Base-by-base conservation (phyloP, 345 rosid species). In the Capsella bursapastoris region DNA sequence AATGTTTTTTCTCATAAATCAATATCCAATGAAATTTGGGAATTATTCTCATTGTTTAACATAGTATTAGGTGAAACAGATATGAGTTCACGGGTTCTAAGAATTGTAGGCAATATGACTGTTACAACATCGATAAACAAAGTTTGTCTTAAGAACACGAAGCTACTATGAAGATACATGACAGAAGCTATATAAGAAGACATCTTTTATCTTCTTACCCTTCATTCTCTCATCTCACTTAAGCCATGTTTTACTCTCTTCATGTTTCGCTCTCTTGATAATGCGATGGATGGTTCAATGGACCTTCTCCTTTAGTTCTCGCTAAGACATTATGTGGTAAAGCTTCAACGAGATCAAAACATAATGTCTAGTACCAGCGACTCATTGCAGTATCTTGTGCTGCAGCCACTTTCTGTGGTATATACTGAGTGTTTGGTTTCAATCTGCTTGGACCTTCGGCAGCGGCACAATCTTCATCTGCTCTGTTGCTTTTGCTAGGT, bases 381-480 rank as follows among this genome's bases (percentile, higher is more conserved):
- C 76, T 83, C 73, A 86, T 88, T 6, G 88, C 37, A 14, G 88
- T 90, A 65, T 87, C 92, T 80, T 88, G 93, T 13, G 96, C 88
- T 11, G 96, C 96, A 60, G 95, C 84, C 61, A 90, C 92, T 85
- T 94, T 88, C 82, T 91, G 83, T 27, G 86, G 89, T 82, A 87
- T 77, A 75, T 83, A 90, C 80, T 86, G 97, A 34, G 90, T 87
- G 73, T 91, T 94, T 43, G 91, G 93, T 81, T 88, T 97, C 86
- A 88, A 70, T 55, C 86, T 87, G 40, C 75, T 83, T 59, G 90
- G 68, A 66, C 88, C 84, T 69, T 86, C 97, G 4, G 84, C 59
- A 2, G 64, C 47, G 1, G 59, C 61, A 4, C 82, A 83, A 51
- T 89, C 96, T 50, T 90, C 96, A 64, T 88, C 93, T 32, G 83